Base-by-base conservation (phyloP, 768 basidiomycete genomes). In the Mycena leptocephala region DNA sequence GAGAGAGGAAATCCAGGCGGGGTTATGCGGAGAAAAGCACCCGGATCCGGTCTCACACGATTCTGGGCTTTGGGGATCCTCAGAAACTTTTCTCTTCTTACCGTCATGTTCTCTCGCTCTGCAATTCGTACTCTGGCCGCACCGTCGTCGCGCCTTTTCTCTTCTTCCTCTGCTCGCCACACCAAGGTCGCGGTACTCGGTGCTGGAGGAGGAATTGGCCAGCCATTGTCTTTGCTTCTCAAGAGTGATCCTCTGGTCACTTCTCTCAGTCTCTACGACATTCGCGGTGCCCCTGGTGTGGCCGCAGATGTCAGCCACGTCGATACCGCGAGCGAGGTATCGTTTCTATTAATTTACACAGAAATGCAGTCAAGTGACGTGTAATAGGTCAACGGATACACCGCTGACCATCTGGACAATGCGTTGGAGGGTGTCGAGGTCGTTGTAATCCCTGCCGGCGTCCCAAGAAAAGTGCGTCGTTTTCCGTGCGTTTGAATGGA, bases 161-260 rank as follows among this genome's bases (percentile, higher is more conserved):
- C 95, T 59, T 93, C 95, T 32, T 93, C 94, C 28, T 88, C 91
- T 30, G 83, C 92, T 56, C 91, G 93, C 81, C 90, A 90, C 78
- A 94, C 93, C 79, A 97, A 97, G 89, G 98, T 98, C 85, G 95
- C 95, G 64, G 97, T 99, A 75, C 95, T 98, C 85, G 98, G 98
- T 81, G 98, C 98, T 76, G 98, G 96, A 81, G 98, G 98, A 90
- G 98, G 98, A 86, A 99, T 99, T 85, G 98, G 98, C 85, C 98
- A 99, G 86, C 97, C 98, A 83, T 89, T 99, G 81, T 98, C 97
- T 61, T 88, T 99, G 78, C 90, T 98, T 79, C 93, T 99, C 85
- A 99, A 99, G 91, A 92, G 88, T 79, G 95, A 99, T 89, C 96
- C 96, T 53, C 88, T 97, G 80, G 95, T 98, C 84, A 92, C 92